phyloP scores from a whole-genome alignment of 768 basidiomycete species.

The Russula sp. region DNA sequence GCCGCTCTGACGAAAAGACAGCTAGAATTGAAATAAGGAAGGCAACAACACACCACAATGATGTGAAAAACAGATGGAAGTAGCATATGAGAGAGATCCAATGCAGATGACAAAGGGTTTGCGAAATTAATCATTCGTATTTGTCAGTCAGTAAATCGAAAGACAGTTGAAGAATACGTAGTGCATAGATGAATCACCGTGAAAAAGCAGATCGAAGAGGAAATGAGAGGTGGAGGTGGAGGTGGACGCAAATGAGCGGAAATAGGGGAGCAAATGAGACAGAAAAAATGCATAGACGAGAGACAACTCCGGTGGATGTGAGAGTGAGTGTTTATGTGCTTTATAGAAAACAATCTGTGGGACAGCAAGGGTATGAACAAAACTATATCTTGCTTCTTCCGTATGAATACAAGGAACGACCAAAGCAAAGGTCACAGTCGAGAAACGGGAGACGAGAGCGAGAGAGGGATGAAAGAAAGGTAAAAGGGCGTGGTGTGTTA shows the following conservation, averaged over 20 bases:
- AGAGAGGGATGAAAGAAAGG: background rate
- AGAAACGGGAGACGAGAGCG: background rate
- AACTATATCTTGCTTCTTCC: background rate
- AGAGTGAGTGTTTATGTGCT: background rate
- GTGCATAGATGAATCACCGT: constrained; percentile 1
- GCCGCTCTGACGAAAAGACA: background rate
- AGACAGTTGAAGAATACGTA: background rate
- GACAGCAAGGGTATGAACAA: constrained; percentile 5
- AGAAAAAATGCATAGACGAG: background rate
- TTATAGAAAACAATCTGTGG: constrained; percentile 2
- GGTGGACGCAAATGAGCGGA: background rate
- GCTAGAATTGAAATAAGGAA: background rate
- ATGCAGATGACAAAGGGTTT: background rate
- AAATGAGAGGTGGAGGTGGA: background rate
- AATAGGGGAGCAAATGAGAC: background rate
- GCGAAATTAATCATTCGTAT: constrained; percentile 5
- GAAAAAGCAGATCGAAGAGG: background rate
- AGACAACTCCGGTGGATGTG: background rate
- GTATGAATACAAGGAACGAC: constrained; percentile 12
- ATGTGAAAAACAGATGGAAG: too few relatives aligned
- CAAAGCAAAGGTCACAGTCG: background rate
- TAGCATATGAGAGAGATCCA: background rate
- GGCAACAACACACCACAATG: background rate
- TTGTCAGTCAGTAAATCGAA: constrained; percentile 1
- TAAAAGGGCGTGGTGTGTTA: background rate